These are phyloP conservation scores for Mortierella sp. DNA, from an alignment of 371 early-diverging fungal species.

Conservation along the genomic window DNA sequence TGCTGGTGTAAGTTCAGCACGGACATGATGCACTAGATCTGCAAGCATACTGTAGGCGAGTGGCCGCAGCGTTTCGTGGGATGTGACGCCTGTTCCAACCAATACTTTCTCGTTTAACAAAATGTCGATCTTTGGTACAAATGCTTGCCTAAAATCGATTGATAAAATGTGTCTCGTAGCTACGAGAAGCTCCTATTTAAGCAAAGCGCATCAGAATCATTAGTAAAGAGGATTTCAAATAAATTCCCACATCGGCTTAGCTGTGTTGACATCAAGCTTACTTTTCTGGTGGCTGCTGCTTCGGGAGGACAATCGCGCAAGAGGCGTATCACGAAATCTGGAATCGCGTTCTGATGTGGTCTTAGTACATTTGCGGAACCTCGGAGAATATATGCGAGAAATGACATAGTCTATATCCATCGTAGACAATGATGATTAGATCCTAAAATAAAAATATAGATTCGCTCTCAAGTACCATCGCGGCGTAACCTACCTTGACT, in stretches of 20 bases:
- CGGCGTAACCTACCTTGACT: slow-evolving; percentile 76
- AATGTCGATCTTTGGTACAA: slow-evolving; percentile 89
- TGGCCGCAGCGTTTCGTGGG: slow-evolving; percentile 91
- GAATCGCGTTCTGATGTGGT: slow-evolving; percentile 85
- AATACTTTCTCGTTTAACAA: slow-evolving; percentile 93
- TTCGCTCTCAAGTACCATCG: not conserved
- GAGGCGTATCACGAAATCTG: slow-evolving; percentile 89
- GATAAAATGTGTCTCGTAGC: slow-evolving; percentile 95
- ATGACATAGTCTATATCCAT: slow-evolving; percentile 87
- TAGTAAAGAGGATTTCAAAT: not conserved
- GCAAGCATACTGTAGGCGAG: slow-evolving; percentile 95
- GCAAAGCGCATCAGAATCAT: not conserved
- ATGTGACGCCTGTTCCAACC: slow-evolving; percentile 93
- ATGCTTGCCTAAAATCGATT: slow-evolving; percentile 89
- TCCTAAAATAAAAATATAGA: not conserved
- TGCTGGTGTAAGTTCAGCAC: slow-evolving; percentile 80
- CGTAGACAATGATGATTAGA: not conserved
- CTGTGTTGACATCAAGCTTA: slow-evolving; percentile 21
- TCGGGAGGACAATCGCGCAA: slow-evolving; percentile 95
- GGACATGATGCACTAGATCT: slow-evolving; percentile 95
- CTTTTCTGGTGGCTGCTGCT: slow-evolving; percentile 92
- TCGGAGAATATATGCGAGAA: slow-evolving; percentile 94
- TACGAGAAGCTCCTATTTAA: slow-evolving; percentile 86
- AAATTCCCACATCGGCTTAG: not conserved
- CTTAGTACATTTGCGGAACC: slow-evolving; percentile 78